A percentile compares a stretch with the other conserved stretches of the same genome.
Conservation (phyloP, 164 flowering plant genomes). For the Vitis vinifera region DNA sequence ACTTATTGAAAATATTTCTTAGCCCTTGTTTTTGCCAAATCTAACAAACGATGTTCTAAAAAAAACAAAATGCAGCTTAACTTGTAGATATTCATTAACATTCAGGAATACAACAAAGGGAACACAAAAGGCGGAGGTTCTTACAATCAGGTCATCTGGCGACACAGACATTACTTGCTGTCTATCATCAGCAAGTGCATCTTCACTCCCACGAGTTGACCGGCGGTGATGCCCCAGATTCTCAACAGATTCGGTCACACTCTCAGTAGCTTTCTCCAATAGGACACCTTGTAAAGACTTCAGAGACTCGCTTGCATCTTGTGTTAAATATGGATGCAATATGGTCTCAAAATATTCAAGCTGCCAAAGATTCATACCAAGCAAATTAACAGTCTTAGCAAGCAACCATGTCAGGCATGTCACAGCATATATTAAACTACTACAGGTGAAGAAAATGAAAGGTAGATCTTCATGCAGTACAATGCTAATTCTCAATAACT, state of each 20-base stretch:
- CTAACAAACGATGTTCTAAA: too few species aligned
- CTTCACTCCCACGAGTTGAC: conserved; percentile 93
- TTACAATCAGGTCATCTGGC: conserved; percentile 95
- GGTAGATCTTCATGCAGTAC: neutral
- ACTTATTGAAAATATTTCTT: too few species aligned
- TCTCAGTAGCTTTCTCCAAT: conserved; percentile 87
- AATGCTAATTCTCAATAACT: neutral
- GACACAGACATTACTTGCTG: conserved; percentile 74
- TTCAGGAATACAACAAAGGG: neutral
- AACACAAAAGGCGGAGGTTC: conserved; percentile 17
- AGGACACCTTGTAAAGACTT: conserved; percentile 81
- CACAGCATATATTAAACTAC: neutral
- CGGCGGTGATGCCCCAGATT: conserved; percentile 88
- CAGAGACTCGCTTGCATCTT: conserved; percentile 82
- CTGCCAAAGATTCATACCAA: conserved; percentile 49
- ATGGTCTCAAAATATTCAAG: conserved; percentile 94
- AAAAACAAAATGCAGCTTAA: neutral
- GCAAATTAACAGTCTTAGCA: neutral
- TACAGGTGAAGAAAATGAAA: neutral
- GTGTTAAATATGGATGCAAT: conserved; percentile 79
- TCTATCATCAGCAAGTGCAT: conserved; percentile 69
- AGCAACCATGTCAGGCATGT: neutral
- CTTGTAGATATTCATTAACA: too few species aligned
- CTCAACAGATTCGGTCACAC: conserved; percentile 61
- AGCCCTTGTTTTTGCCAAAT: too few species aligned